Evolutionary conservation across 2,329 filamentous ascomycete genomes (phyloP), one percentile per base, ranked within the genome.

Genomic region (Juglanconis oblonga): DNA sequence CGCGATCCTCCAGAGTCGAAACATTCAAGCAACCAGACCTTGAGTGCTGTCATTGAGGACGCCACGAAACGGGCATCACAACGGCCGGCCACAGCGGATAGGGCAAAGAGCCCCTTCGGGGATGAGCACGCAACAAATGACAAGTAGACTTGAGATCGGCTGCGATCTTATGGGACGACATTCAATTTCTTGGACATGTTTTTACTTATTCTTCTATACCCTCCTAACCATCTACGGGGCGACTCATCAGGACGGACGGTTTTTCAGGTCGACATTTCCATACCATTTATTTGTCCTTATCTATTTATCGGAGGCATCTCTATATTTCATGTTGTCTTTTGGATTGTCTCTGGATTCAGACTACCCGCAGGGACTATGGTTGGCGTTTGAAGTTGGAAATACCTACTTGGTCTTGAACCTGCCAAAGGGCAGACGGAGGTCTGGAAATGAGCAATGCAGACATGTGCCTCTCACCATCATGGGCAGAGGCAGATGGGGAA

Each of bases 51-150:
- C 33, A 81, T 81, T 29, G 82, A 85, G 66, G 82, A 85, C 62
- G 77, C 81, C 3, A 75, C 76, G 62, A 75, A 69, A 64, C 71
- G 71, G 65, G 76, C 69, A 35, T 76, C 74, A 52, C 74, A 70
- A 61, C 73, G 67, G 63, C 50, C 67, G 69, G 67, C 65, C 44
- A 67, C 70, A 24, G 64, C 67, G 49, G 66, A 67, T 45, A 71
- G 72, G 59, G 69, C 73, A 55, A 68, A 68, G 60, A 84, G 81
- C 65, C 84, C 82, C 1, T 87, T 86, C 67, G 79, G 81, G 24
- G 84, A 87, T 64, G 81, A 84, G 67, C 77, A 86, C 66, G 84
- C 82, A 55, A 80, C 83, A 35, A 79, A 77, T 66, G 81, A 83
- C 64, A 42, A 40, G 33, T 49, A 48, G 38, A 48, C 42, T n/a